These are phyloP conservation scores for Heliamphora exappendiculata DNA, from an alignment of 148 eudicot species.

Conservation along the genomic window DNA sequence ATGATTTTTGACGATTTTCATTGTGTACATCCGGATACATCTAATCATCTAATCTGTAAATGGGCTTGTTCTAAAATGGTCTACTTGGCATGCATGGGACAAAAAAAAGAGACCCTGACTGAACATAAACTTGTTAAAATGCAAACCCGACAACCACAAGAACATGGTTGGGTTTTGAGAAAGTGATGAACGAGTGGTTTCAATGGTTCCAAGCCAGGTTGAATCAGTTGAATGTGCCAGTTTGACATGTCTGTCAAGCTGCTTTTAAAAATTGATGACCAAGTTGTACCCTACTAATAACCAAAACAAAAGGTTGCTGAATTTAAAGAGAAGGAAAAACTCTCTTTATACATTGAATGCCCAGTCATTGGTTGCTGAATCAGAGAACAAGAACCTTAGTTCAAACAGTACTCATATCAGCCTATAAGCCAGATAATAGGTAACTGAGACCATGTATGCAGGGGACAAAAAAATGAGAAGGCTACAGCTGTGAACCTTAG, in stretches of 20 bases:
- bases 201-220: neutral
- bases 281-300: neutral
- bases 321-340: neutral
- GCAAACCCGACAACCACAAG: neutral
- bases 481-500: constrained; percentile 12
- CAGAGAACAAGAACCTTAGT: neutral
- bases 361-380: neutral
- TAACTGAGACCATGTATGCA: neutral
- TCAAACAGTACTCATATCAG: neutral
- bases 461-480: neutral
- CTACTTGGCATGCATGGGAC: neutral
- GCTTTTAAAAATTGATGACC: neutral
- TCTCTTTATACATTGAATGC: neutral
- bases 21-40: neutral
- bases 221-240: neutral
- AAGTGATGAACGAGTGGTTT: neutral
- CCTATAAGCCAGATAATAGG: neutral
- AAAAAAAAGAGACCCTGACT: neutral
- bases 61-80: neutral
- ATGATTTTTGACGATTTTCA: neutral
- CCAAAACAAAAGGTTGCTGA: constrained; percentile 1
- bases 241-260: neutral
- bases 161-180: neutral
- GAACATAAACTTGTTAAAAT: neutral
- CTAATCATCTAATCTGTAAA: neutral